Evolutionary conservation across 768 basidiomycete genomes (phyloP), one percentile per base, ranked within the genome.

Genomic region (Macrolepiota albuminosa): DNA sequence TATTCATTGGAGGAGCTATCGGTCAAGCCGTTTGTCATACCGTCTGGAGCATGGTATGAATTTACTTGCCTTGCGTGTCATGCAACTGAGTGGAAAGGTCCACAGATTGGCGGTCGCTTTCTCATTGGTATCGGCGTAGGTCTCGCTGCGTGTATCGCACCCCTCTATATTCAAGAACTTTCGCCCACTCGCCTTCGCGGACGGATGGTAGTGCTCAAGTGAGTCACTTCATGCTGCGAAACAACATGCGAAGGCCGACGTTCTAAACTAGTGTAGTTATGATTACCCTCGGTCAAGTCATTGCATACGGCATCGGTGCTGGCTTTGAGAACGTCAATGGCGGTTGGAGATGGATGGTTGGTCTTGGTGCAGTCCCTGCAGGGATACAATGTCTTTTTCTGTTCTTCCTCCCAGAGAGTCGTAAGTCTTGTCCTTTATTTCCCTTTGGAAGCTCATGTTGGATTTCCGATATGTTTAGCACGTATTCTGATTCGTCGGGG

Each of bases 271-370:
- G 75, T 69, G 89, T 91, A 21, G 88, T 91, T 0, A 84, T 86
- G 75, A 90, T 93, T 67, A 94, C 91, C 0, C 76, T 87, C 6
- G 89, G 89, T 2, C 91, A 92, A 63, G 89, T 92, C 34, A 80
- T 91, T 51, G 88, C 89, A 0, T 93, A 91, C 67, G 87, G 83
- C 21, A 85, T 87, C 57, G 88, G 83, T 29, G 86, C 87, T 26
- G 87, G 81, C 2, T 88, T 88, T 64, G 81, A 77, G 59, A 80
- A 81, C 58, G 71, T 81, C 55, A 71, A 71, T 36, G 73, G 78
- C 3, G 91, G 91, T 2, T 94, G 91, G 91, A 75, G 91, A 54
- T 93, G 84, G 84, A 89, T 92, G 87, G 88, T 90, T 16, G 91
- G 89, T 4, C 73, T 93, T 2, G 88, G 91, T 14, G 82, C 83